Conservation (phyloP, 768 basidiomycete genomes). For the Pleurotus citrinopileatus region DNA sequence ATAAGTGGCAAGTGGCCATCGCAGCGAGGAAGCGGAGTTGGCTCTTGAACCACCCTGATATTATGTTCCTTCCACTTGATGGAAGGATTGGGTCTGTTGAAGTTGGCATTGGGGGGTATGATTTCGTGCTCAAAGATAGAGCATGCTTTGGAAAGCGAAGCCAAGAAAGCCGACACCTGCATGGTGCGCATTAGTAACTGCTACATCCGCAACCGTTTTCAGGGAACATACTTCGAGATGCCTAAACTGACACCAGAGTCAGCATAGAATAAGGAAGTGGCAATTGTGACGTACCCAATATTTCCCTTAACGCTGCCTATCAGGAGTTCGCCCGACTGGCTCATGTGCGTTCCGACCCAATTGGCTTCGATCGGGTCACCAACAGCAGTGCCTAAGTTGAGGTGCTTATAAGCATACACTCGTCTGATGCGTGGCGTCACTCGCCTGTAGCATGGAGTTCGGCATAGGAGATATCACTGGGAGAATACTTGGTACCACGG, state of each 20-base stretch:
- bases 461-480: conserved; percentile 43
- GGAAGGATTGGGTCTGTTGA: conserved; percentile 29
- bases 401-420: not conserved
- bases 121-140: conserved; percentile 31
- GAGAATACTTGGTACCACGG: conserved; percentile 23
- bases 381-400: conserved; percentile 29
- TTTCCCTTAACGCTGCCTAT: conserved; percentile 47
- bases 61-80: conserved; percentile 37
- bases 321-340: conserved; percentile 27
- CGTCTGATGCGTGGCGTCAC: not conserved
- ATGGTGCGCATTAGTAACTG: conserved; percentile 28
- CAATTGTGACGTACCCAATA: conserved; percentile 35
- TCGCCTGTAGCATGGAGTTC: conserved; percentile 50
- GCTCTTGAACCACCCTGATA: conserved; percentile 29
- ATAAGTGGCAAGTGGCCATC: conserved; percentile 27
- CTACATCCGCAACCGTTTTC: conserved; percentile 16
- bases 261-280: too few relatives aligned
- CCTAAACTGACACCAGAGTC: conserved; percentile 2
- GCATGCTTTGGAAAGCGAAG: conserved; percentile 40
- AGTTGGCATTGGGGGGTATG: conserved; percentile 40
- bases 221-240: not conserved
- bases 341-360: conserved; percentile 38
- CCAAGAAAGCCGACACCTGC: conserved; percentile 35
- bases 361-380: conserved; percentile 53
- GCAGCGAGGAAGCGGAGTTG: conserved; percentile 22